Percentiles rank a stretch among this genome's conserved stretches.
Evolutionary conservation across 176 grass and related monocot species (phyloP).

Genomic region (Hordeum marinum): DNA sequence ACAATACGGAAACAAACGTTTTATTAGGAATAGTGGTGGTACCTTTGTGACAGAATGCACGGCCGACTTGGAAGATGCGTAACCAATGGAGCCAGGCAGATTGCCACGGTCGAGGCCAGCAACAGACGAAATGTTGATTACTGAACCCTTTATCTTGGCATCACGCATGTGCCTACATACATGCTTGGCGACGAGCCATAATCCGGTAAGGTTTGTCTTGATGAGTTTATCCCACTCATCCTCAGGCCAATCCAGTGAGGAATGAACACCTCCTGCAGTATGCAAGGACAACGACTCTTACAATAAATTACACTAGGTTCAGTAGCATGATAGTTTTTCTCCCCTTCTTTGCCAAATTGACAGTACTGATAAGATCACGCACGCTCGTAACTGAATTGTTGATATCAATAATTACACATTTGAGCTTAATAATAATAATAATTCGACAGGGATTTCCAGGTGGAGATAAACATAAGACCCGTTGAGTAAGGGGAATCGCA

Average conservation of each 20-base stretch:
- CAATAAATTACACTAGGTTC: background rate
- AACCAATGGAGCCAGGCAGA: slow-evolving; percentile 60
- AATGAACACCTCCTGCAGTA: slow-evolving; percentile 60
- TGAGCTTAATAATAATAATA: background rate
- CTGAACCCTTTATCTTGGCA: slow-evolving; percentile 62
- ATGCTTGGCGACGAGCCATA: slow-evolving; percentile 78
- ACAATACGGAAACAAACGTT: background rate
- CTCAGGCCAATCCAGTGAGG: slow-evolving; percentile 67
- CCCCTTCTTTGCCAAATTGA: background rate
- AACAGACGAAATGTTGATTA: slow-evolving; percentile 79
- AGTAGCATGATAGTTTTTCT: background rate
- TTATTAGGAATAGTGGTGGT: background rate
- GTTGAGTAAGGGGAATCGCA: background rate
- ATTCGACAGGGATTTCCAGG: slow-evolving; percentile 2
- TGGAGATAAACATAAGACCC: background rate
- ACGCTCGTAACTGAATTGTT: background rate
- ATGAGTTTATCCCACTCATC: slow-evolving; percentile 67
- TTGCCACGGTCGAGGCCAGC: slow-evolving; percentile 55
- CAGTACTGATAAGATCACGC: background rate
- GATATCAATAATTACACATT: background rate
- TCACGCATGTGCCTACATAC: slow-evolving; percentile 62
- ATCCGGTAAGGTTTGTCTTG: slow-evolving; percentile 82
- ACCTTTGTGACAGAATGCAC: slow-evolving; percentile 72
- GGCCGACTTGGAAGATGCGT: slow-evolving; percentile 62
- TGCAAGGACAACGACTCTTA: background rate